Evolutionary conservation across 306 rosid species (phyloP), one percentile per base, ranked within the genome.

Genomic region (Medicago lupulina): DNA sequence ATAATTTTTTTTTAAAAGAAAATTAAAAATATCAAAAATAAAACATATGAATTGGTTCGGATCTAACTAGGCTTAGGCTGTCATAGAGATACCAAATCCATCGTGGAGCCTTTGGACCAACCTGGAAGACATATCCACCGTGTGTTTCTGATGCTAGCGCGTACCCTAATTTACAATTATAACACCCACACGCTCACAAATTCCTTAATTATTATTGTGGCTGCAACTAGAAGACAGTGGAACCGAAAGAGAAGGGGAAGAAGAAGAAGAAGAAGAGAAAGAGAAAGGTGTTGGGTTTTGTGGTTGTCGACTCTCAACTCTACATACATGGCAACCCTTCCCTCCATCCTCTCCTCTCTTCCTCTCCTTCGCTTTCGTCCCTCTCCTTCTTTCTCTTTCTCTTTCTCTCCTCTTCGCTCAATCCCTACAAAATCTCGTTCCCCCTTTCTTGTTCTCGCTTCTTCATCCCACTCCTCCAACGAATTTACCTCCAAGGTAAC

Each of bases 301-400:
- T 21, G 57, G 55, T 81, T 61, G 16, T 25, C 39, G 39, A 23
- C 38, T 59, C 18, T 18, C 15, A 9, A 9, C n/a, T 57, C 62
- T 13, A 57, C 38, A 91, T 13, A 57, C 38, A 91, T 94, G 98
- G 94, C 98, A 80, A 77, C 94, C 91, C 85, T 87, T 80, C 74
- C 90, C 80, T 88, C 94, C 79, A 80, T 83, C 78, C 67, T 86
- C 88, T 83, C 75, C 77, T 73, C 81, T 81, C 82, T 41, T 61
- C 81, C 58, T 71, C 87, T 55, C 75, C 89, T 57, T 79, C 81
- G 76, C 69, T 53, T 40, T 62, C 75, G 28, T 9, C 70, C 46
- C 2, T 74, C 83, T 0, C 34, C 61, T 0, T 64, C 31, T 0
- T 28, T 71, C 80, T 85, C 31, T 0, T 28, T 71, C 80, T 85